Evolutionary conservation across 129 eudicot genomes (phyloP).

Genomic region (Apium graveolens): DNA sequence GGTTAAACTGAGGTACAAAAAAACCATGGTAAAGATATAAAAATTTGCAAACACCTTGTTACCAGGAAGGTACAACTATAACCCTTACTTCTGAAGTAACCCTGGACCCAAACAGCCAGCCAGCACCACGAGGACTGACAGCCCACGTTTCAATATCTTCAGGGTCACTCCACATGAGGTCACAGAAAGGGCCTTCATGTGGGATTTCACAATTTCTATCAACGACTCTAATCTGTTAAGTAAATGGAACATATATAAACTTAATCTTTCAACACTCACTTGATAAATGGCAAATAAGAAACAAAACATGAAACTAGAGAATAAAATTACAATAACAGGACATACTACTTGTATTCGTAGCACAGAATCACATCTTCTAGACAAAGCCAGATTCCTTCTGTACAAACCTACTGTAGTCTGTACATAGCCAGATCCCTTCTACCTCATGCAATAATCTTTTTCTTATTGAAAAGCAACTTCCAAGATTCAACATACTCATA

Average conservation of each 20-base stretch:
- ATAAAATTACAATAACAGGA: not conserved
- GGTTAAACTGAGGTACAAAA: conserved; percentile 61
- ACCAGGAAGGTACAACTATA: not conserved
- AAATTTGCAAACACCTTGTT: not conserved
- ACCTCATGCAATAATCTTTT: not conserved
- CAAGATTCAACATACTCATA: not conserved
- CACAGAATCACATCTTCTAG: not conserved
- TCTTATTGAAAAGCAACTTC: not conserved
- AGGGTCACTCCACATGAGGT: conserved; percentile 99
- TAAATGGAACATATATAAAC: not conserved
- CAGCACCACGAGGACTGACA: conserved; percentile 99
- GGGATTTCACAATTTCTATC: conserved; percentile 98
- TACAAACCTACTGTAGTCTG: not conserved
- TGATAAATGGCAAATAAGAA: conserved; percentile 1
- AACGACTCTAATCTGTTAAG: conserved; percentile 73
- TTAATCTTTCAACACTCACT: no score
- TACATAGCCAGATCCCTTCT: not conserved
- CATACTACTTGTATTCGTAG: not conserved
- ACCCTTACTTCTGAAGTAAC: conserved; percentile 82
- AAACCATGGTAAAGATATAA: not conserved
- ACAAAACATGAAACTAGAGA: not conserved
- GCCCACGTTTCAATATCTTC: conserved; percentile 99
- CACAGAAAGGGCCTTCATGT: conserved; percentile 98
- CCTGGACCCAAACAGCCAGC: conserved; percentile 99
- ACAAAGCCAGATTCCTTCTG: not conserved